Evolutionary conservation across 2,329 filamentous ascomycete species (phyloP).

Genomic region (Macroventuria anomochaeta): DNA sequence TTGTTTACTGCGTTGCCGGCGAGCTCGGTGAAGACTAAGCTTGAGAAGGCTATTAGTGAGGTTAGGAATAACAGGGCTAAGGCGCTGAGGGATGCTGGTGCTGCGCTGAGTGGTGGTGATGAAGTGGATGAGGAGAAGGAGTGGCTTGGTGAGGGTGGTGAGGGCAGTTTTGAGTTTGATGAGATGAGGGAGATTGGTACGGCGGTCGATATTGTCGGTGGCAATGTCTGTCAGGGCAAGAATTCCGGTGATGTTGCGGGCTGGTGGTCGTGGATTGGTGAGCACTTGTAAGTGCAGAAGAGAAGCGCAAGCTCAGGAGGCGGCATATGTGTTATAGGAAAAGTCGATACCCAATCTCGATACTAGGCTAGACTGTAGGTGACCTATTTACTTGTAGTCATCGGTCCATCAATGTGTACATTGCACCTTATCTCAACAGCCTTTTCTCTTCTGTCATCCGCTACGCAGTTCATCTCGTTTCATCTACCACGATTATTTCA

Average conservation of each 20-base stretch:
- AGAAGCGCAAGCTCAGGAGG: too few species aligned
- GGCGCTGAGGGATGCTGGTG: conserved; percentile 81
- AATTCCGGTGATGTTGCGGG: conserved; percentile 74
- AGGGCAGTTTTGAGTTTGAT: conserved; percentile 77
- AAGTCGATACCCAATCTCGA: conserved; percentile 6
- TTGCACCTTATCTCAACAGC: too few species aligned
- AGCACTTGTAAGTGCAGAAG: conserved; percentile 63
- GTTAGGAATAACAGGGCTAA: conserved; percentile 77
- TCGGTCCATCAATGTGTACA: too few species aligned
- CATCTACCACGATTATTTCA: too few species aligned
- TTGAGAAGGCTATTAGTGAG: conserved; percentile 82
- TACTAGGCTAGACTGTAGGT: not conserved
- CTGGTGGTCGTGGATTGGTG: conserved; percentile 92
- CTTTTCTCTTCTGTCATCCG: too few species aligned
- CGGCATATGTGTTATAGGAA: not conserved
- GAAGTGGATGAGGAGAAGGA: conserved; percentile 71
- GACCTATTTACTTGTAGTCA: not conserved
- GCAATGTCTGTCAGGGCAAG: conserved; percentile 65
- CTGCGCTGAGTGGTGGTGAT: conserved; percentile 62
- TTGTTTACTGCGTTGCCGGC: conserved; percentile 90
- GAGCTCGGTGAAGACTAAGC: conserved; percentile 71
- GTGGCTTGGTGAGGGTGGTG: conserved; percentile 82
- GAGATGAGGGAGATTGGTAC: conserved; percentile 86
- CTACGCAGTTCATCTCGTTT: too few species aligned
- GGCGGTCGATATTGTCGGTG: conserved; percentile 76